Percentiles rank a stretch among this genome's conserved stretches.
phyloP scores from a whole-genome alignment of 306 rosid genomes.

The Amphicarpaea edgeworthii region DNA sequence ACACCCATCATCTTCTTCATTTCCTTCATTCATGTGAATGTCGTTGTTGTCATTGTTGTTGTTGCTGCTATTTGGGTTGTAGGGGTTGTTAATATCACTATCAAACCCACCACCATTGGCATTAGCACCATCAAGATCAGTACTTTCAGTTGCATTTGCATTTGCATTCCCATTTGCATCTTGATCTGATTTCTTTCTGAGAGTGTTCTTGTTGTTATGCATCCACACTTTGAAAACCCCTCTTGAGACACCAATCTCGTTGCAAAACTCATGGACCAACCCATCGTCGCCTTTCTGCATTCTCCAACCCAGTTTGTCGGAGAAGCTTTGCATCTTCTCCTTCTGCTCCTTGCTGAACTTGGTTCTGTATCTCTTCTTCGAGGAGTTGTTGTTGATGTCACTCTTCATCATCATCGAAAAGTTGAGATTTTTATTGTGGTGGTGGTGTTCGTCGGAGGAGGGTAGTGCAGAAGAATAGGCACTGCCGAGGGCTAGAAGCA shows the following conservation, averaged over 20 bases:
- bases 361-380: conserved; percentile 78
- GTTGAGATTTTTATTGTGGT: conserved; percentile 24
- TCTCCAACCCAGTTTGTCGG: conserved; percentile 83
- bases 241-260: conserved; percentile 70
- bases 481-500: conserved; percentile 67
- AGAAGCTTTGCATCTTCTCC: conserved; percentile 76
- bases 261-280: conserved; percentile 71
- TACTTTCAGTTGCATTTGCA: conserved; percentile 10
- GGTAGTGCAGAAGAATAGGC: conserved; percentile 42
- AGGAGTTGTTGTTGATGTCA: no score
- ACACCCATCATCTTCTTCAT: conserved; percentile 50
- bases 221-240: conserved; percentile 91
- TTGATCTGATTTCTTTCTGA: conserved; percentile 55
- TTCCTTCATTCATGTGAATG: conserved; percentile 46
- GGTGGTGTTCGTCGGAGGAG: conserved; percentile 48
- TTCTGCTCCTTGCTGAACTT: conserved; percentile 88
- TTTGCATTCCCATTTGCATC: neutral
- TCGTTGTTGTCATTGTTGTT: conserved; percentile 42
- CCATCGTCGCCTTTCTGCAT: conserved; percentile 70
- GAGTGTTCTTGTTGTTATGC: conserved; percentile 89
- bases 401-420: conserved; percentile 29
- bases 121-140: conserved; percentile 18
- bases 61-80: conserved; percentile 30
- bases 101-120: conserved; percentile 17
- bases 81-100: conserved; percentile 43